These are phyloP conservation scores for Detonula confervacea DNA, from an alignment of 352 stramenopile species.

Conservation along the genomic window DNA sequence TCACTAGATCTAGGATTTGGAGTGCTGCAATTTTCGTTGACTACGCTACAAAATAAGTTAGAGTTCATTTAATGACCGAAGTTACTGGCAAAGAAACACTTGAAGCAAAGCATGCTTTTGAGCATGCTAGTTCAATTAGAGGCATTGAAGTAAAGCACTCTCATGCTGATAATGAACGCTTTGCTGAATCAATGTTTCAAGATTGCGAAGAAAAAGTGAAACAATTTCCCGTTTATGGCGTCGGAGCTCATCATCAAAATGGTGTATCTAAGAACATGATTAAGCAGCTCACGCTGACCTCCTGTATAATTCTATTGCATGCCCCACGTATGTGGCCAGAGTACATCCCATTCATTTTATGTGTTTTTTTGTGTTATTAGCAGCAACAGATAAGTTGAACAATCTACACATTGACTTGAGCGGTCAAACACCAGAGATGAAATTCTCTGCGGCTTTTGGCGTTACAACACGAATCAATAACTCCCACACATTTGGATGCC, in stretches of 20 bases:
- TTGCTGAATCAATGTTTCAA: background rate
- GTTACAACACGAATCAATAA: slow-evolving; percentile 5
- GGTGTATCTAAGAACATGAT: slow-evolving; percentile 30
- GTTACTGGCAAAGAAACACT: slow-evolving; percentile 17
- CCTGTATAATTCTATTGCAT: slow-evolving; percentile 49
- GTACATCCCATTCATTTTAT: slow-evolving; percentile 43
- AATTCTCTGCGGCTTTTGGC: slow-evolving; percentile 23
- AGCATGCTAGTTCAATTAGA: background rate
- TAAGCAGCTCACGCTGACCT: slow-evolving; percentile 39
- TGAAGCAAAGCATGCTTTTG: slow-evolving; percentile 25
- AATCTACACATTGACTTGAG: slow-evolving; percentile 19
- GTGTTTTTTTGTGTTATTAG: slow-evolving; percentile 49
- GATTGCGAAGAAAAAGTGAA: slow-evolving; percentile 17
- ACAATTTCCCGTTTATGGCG: too few species aligned
- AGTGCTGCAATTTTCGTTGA: slow-evolving; percentile 59
- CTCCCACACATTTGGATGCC: slow-evolving; percentile 38
- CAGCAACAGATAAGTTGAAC: slow-evolving; percentile 38
- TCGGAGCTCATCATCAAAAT: too few species aligned
- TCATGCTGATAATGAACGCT: slow-evolving; percentile 30
- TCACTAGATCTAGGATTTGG: slow-evolving; percentile 46
- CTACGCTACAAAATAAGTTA: slow-evolving; percentile 29
- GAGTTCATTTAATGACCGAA: slow-evolving; percentile 32
- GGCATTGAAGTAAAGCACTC: background rate
- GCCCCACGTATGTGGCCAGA: slow-evolving; percentile 39
- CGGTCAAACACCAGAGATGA: slow-evolving; percentile 19